phyloP scores from a whole-genome alignment of 768 basidiomycete species.

The Tricholoma bakamatsutake region DNA sequence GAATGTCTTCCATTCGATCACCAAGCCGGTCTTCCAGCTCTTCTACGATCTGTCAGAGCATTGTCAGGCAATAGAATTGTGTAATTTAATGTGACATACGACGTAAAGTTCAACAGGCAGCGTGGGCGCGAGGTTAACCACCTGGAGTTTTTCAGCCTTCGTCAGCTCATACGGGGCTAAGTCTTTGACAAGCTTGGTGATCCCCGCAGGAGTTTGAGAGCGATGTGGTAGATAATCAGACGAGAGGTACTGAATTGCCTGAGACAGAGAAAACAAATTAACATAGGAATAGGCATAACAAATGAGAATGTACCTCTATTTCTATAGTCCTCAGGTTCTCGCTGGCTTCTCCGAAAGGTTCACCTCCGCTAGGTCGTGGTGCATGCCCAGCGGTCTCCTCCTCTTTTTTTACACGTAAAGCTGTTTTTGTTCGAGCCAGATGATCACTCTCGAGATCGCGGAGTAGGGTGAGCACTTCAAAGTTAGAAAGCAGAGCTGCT shows the following conservation, averaged over 20 bases:
- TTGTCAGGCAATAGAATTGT: neutral
- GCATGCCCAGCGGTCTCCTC: conserved; percentile 47
- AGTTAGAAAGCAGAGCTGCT: conserved; percentile 82
- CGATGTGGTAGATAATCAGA: conserved; percentile 66
- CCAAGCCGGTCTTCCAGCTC: conserved; percentile 83
- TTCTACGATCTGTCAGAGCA: conserved; percentile 68
- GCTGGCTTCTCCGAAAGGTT: conserved; percentile 41
- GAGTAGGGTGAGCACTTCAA: conserved; percentile 77
- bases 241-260: conserved; percentile 86
- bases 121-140: conserved; percentile 86
- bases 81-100: conserved; percentile 41
- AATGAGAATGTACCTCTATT: conserved; percentile 56
- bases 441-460: conserved; percentile 73
- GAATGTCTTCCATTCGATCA: conserved; percentile 60
- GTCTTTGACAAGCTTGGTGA: conserved; percentile 58
- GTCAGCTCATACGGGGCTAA: conserved; percentile 71
- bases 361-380: conserved; percentile 3
- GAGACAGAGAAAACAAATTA: conserved; percentile 1
- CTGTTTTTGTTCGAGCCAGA: conserved; percentile 60
- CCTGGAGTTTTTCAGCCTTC: conserved; percentile 87
- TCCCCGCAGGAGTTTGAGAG: conserved; percentile 57
- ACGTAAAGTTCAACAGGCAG: conserved; percentile 84
- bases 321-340: conserved; percentile 84
- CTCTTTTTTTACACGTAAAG: conserved; percentile 71
- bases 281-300: neutral